Evolutionary conservation across 306 rosid genomes (phyloP).

Genomic region (Nissolia schottii): DNA sequence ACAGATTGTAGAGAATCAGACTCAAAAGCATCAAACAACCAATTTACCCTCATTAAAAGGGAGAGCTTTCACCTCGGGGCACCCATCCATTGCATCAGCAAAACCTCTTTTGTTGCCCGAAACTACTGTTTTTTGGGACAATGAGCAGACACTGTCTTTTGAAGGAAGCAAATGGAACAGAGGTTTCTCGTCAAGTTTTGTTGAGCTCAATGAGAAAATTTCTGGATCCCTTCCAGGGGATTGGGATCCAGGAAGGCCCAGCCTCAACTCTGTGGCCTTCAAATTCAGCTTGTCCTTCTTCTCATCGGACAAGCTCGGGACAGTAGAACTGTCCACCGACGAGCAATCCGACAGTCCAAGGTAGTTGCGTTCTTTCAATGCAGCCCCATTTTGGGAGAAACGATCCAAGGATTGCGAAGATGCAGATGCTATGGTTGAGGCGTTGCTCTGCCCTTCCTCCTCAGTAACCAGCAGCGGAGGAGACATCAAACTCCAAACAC

Average conservation of each 20-base stretch:
- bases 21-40: conserved; percentile 41
- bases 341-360: conserved; percentile 79
- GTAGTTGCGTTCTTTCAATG: conserved; percentile 77
- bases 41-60: conserved; percentile 36
- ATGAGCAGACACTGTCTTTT: conserved; percentile 57
- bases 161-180: conserved; percentile 74
- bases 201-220: conserved; percentile 34
- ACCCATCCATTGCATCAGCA: conserved; percentile 62
- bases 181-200: conserved; percentile 66
- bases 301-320: conserved; percentile 46
- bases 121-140: conserved; percentile 58
- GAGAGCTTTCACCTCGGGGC: conserved; percentile 45
- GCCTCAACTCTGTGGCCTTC: conserved; percentile 81
- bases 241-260: conserved; percentile 88
- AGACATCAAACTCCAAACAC: conserved; percentile 51
- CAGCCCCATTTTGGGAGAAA: conserved; percentile 40
- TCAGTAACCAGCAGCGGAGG: conserved; percentile 61
- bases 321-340: conserved; percentile 73
- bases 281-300: conserved; percentile 55
- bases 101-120: conserved; percentile 83
- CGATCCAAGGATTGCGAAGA: conserved; percentile 51
- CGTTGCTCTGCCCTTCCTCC: conserved; percentile 52
- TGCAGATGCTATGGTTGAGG: conserved; percentile 41
- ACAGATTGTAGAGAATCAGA: conserved; percentile 39
- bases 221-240: conserved; percentile 64